Evolutionary conservation across 495 filamentous ascomycete species (phyloP).

Genomic region (Clavariopsis aquatica): DNA sequence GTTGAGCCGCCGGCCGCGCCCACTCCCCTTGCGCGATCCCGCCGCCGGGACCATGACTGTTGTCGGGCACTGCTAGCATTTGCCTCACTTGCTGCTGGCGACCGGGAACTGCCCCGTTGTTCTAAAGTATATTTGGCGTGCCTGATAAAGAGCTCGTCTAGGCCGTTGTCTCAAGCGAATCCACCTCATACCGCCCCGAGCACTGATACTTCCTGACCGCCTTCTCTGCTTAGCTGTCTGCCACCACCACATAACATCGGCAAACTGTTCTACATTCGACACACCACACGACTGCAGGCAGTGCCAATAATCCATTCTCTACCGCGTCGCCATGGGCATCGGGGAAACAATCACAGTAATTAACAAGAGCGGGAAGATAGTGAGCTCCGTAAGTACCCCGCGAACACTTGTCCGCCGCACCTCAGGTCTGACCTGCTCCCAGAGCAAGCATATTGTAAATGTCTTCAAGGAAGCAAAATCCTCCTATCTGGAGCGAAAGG

Average conservation of each 20-base stretch:
- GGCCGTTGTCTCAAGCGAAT: not conserved
- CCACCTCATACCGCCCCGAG: not conserved
- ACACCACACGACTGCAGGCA: not conserved
- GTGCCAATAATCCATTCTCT: not conserved
- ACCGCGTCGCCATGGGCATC: constrained; percentile 40
- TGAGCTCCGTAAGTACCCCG: constrained; percentile 71
- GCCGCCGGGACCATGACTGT: constrained; percentile 30
- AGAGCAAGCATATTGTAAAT: constrained; percentile 85
- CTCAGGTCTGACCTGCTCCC: constrained; percentile 39
- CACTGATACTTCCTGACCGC: constrained; percentile 15
- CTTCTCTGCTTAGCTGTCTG: constrained; percentile 30
- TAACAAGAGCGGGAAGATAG: constrained; percentile 89
- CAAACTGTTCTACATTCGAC: constrained; percentile 31
- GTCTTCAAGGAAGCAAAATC: constrained; percentile 87
- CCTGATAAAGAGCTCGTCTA: constrained; percentile 21
- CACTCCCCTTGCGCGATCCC: constrained; percentile 12
- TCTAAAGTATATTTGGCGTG: not conserved
- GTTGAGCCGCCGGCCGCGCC: not conserved
- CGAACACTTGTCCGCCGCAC: not conserved
- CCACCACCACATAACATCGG: constrained; percentile 18
- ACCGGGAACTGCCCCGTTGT: constrained; percentile 10
- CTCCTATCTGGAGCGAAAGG: constrained; percentile 81
- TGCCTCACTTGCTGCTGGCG: constrained; percentile 22
- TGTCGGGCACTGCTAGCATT: constrained; percentile 13
- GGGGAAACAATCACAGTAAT: constrained; percentile 83